Evolutionary conservation across 768 basidiomycete genomes (phyloP).

Genomic region (Daedaleopsis nitida): DNA sequence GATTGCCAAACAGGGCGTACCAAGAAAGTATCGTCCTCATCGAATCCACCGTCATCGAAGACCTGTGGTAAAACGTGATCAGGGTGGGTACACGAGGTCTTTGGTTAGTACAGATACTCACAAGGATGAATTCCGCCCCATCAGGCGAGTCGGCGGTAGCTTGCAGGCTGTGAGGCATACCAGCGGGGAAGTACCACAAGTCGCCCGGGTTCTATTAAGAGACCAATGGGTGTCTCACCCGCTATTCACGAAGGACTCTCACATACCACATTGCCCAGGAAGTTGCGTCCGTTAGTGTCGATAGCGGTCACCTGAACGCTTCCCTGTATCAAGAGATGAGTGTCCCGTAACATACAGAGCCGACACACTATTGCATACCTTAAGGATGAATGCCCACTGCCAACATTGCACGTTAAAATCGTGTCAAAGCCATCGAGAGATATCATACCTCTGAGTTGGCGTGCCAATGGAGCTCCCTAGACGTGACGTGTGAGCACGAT

Average conservation of each 20-base stretch:
- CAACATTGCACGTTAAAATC: neutral
- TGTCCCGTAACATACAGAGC: neutral
- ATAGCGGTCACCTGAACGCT: conserved; percentile 45
- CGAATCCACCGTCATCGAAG: conserved; percentile 45
- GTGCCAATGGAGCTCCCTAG: conserved; percentile 37
- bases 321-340: conserved; percentile 7
- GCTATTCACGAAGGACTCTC: conserved; percentile 15
- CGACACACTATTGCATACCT: conserved; percentile 21
- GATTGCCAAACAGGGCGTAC: conserved; percentile 18
- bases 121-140: conserved; percentile 55
- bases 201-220: conserved; percentile 43
- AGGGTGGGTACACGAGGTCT: neutral
- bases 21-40: conserved; percentile 37
- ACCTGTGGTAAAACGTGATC: conserved; percentile 11
- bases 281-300: conserved; percentile 48
- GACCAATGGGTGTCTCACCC: neutral
- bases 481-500: neutral
- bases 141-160: conserved; percentile 39
- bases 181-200: conserved; percentile 59
- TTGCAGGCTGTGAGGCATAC: conserved; percentile 55
- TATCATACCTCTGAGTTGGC: conserved; percentile 25
- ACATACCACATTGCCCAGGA: conserved; percentile 46
- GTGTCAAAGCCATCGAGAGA: neutral
- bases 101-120: conserved; percentile 18
- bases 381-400: conserved; percentile 34